Base-by-base conservation (phyloP, 371 early-diverging fungal genomes). In the Syncephalastrum sp. region DNA sequence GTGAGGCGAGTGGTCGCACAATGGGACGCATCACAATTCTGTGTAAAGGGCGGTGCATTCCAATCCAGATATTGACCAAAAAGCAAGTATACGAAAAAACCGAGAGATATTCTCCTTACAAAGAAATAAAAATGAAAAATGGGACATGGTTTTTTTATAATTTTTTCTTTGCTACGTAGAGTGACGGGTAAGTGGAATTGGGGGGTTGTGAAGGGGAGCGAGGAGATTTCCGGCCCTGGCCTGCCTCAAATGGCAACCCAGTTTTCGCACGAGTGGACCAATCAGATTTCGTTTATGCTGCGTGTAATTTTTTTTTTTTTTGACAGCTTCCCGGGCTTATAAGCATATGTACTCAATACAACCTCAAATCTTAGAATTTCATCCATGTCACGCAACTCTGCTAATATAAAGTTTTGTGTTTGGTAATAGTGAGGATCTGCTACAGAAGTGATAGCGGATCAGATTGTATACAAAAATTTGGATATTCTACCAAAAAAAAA, bases 201-300 rank as follows among this genome's bases (percentile, higher is more conserved):
- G 38, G 38, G 38, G 38, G 38, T 21, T 0, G 21, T 21, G 29
- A 7, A 33, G 38, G 38, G 12, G 38, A 33, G 12, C 38, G 38
- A 33, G 12, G 38, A 33, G 38, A 33, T 33, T 33, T 33, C 38
- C 12, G 38, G 38, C 38, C 38, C 38, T 33, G 38, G 38, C 10
- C 47, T 25, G 45, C 57, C 57, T 23, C 47, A 48, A 25, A 21
- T 56, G 49, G 57, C 41, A 56, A 48, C 49, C 49, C 42, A 42
- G 45, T 27, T 49, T 56, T 56, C 57, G 41, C 50, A 56, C 57
- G 50, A 47, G 57, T 56, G 57, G 49, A 56, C 57, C 57, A 56
- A 56, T 56, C 57, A 56, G n/a, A 15, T 27, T 54, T 43, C 16
- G 24, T 33, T 6, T 8, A 33, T 33, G 38, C 38, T 10, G 38